Base-by-base conservation (phyloP, 1,284 basidiomycete species). In the Irpex lacteus region DNA sequence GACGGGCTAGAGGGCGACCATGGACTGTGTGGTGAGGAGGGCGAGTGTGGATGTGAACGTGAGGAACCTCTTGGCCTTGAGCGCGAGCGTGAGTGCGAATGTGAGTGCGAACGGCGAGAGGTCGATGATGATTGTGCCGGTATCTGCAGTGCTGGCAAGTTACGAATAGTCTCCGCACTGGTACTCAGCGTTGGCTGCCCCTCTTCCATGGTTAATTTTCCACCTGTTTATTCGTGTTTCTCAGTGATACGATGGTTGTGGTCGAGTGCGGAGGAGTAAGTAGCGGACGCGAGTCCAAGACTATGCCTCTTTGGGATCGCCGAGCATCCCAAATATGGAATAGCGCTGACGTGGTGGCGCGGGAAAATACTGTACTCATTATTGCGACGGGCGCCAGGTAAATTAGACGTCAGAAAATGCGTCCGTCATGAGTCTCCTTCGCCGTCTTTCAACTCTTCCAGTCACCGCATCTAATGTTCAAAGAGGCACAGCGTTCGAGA, bases 401-500 rank as follows among this genome's bases (percentile, higher is more conserved):
- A 26, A 26, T 26, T 15, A 44, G 11, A 44, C 40, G 40, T 44
- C 40, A 44, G 40, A 44, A 44, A 15, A 56, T 56, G 54, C 54
- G 7, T 8, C 54, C 34, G 19, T 26, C 21, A 56, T 56, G 54
- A 34, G 21, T 56, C 40, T 11, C 11, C 54, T 36, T 19, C 54
- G 54, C 34, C 54, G 34, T 19, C 36, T 49, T 7, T 47, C 36
- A 18, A 54, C 63, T 11, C 50, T 56, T 5, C 9, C 38, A 8
- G 21, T 58, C 52, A 63, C 80, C 11, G 19, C 19, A 21, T 81
- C 84, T 2, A 75, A 82, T 0, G 81, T 85, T 4, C 82, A 85
- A 52, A 80, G 89, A 49, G 95, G 95, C 8, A 82, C 78, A 0
- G 86, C 86, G 0, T 98, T 95, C 71, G 95, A 98, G 74, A 73